These are phyloP conservation scores for Plasmodium chabaudi DNA, from an alignment of 169 alveolate species.

Conservation along the genomic window DNA sequence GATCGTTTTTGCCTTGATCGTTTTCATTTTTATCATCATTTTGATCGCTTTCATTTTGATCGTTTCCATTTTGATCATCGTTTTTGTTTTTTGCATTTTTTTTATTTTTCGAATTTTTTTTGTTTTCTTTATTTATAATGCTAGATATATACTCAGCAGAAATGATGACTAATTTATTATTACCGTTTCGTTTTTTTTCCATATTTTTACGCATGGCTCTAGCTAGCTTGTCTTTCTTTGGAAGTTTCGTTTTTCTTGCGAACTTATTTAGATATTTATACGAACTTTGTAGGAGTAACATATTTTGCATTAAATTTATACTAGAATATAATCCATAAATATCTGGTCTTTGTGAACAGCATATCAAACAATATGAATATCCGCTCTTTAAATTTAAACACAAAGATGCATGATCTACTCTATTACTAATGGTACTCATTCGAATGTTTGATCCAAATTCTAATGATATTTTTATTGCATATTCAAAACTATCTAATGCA, in stretches of 20 bases:
- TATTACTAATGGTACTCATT: constrained; percentile 36
- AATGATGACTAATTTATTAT: no score
- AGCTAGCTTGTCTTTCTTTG: no score
- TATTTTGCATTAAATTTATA: constrained; percentile 1
- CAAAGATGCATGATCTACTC: constrained; percentile 1
- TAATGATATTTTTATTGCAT: constrained; percentile 46
- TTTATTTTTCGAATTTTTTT: background rate
- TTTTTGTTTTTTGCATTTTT: background rate
- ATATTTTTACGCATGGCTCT: background rate
- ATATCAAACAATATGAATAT: constrained; percentile 19
- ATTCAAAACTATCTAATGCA: constrained; percentile 60
- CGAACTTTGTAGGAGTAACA: background rate
- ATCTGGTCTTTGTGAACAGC: constrained; percentile 23
- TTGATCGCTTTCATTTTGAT: no score
- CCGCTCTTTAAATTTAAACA: constrained; percentile 43
- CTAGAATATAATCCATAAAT: background rate
- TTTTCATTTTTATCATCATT: no score
- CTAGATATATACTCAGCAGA: background rate
- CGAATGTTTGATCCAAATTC: constrained; percentile 62
- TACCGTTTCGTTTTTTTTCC: background rate
- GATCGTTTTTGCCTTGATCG: no score
- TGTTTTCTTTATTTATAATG: background rate
- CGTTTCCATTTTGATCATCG: no score
- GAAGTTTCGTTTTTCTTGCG: background rate
- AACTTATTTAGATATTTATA: constrained; percentile 4